Base-by-base conservation (phyloP, 192 early-diverging fungal genomes). In the Coemansia sp. region DNA sequence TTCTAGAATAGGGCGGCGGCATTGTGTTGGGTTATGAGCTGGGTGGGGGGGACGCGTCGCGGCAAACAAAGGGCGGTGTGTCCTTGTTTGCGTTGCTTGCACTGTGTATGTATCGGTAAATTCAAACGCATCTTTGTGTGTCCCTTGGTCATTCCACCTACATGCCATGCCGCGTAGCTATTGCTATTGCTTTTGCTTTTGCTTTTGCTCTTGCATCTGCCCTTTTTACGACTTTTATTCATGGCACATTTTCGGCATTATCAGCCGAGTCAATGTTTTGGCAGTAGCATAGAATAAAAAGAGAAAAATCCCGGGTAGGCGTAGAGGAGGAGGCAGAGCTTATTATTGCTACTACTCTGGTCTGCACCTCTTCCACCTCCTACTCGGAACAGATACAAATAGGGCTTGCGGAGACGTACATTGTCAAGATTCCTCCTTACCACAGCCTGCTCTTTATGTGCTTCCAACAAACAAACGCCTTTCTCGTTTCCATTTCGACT, bases 401-500 rank as follows among this genome's bases (percentile, higher is more conserved):
- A 42, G 39, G 39, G 39, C 39, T 42, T 3, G 39, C 39, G 13
- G 39, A 42, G 39, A 42, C 39, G 39, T 10, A 42, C 39, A 42
- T 42, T 42, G 39, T 42, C 39, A 42, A 42, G 14, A 14, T 42
- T 42, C 11, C 14, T 42, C 14, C 8, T 42, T 42, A 42, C 11
- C 14, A 3, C 13, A 16, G 11, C 39, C 39, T 8, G 11, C 13
- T 42, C 39, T 16, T 42, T 16, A 10, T 42, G 39, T 9, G 39
- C 2, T 42, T 42, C 14, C 11, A 42, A 14, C 39, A 42, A 42
- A 42, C 39, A 42, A 42, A 42, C 39, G 39, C 39, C 11, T 59
- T 46, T 39, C 34, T 48, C 29, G 23, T 36, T 57, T 39, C 19
- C n/a, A 24, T 57, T 39, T 34, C 56, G 36, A 39, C 57, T 34